Evolutionary conservation across 164 flowering plant species (phyloP).

Genomic region (Santalum album): DNA sequence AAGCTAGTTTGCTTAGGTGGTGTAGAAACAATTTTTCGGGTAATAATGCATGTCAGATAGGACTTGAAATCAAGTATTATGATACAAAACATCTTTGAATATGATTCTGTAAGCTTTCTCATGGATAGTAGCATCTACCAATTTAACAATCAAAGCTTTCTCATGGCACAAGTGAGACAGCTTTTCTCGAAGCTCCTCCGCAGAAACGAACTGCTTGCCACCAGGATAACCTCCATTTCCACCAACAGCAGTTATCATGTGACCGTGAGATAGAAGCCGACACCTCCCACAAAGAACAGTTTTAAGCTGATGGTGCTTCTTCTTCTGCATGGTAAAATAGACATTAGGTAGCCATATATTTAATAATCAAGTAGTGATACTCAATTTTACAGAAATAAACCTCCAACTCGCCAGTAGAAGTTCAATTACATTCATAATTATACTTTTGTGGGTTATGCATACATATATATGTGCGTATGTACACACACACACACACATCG

Average conservation of each 20-base stretch:
- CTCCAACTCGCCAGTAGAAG: too few species aligned
- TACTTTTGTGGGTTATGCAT: too few species aligned
- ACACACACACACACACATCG: too few species aligned
- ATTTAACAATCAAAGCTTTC: constrained; percentile 79
- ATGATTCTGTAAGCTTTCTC: not conserved
- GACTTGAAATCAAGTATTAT: too few species aligned
- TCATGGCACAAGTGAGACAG: constrained; percentile 71
- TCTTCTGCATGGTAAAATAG: constrained; percentile 54
- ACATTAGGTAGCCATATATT: not conserved
- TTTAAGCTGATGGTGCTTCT: constrained; percentile 82
- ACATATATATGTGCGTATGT: too few species aligned
- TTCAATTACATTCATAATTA: too few species aligned
- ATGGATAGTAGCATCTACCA: constrained; percentile 31
- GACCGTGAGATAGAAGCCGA: constrained; percentile 80
- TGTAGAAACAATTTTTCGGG: too few species aligned
- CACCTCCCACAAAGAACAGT: constrained; percentile 90
- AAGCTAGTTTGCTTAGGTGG: too few species aligned
- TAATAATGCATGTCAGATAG: too few species aligned
- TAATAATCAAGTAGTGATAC: too few species aligned
- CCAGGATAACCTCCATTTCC: constrained; percentile 97
- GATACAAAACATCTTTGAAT: not conserved
- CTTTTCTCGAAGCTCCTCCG: constrained; percentile 83
- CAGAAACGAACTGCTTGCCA: constrained; percentile 82
- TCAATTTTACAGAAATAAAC: too few species aligned
- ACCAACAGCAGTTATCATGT: constrained; percentile 97